Base-by-base conservation (phyloP, 805 yeast species). In the Wickerhamomyces chaumierensis region DNA sequence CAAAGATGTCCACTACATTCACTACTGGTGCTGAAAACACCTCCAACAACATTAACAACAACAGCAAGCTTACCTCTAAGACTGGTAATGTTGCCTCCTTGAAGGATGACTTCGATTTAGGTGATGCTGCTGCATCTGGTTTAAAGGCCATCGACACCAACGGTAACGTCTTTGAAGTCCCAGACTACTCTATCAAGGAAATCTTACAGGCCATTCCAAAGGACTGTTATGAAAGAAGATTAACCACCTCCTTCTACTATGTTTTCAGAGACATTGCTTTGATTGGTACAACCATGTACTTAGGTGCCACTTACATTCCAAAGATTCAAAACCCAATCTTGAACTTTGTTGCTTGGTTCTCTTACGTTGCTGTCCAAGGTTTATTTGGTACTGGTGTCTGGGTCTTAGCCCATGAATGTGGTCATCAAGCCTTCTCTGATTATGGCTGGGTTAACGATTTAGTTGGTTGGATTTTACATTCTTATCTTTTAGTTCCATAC, bases 361-460 rank as follows among this genome's bases (percentile, higher is more conserved):
- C 55, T 15, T 78, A 81, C 53, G 58, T 75, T 16, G 53, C 68
- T 39, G 53, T 62, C 34, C 73, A 74, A 49, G 86, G 90, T 21
- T 62, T 83, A 39, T 73, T 81, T 43, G 78, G 78, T 42, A 78
- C 87, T 23, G 94, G 94, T 35, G 39, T 79, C 36, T 84, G 94
- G 94, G 81, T 84, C 36, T 55, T 84, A 63, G 92, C 94, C 38
- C 95, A 84, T 61, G 95, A 84, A 61, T 84, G 95, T 67, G 95
- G 95, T 43, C 95, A 84, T 59, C 81, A 76, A 49, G 94, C 94
- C 18, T 85, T 85, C 60, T 69, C 81, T 31, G 83, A 80, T 51
- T 78, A 76, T 55, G 76, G 75, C 31, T 60, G 68, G 63, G 76
- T 82, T 46, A 83, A 85, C 60, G 90, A 85, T 60, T 60, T 74